Base-by-base conservation (phyloP, 2,329 filamentous ascomycete genomes). In the Rhinocladiella similis region DNA sequence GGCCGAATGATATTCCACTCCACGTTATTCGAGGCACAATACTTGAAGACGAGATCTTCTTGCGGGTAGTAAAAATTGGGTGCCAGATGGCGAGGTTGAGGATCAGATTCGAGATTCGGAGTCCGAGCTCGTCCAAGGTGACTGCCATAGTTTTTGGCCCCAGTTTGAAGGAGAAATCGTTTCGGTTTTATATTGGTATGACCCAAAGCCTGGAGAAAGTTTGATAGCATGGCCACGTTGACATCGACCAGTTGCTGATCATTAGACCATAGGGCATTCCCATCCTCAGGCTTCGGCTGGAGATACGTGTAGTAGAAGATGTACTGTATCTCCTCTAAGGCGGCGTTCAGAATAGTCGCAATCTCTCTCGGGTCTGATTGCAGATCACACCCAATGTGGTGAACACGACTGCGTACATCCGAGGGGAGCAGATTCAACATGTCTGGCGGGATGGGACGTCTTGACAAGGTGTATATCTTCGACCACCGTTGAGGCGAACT, bases 41-140 rank as follows among this genome's bases (percentile, higher is more conserved):
- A 82, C 1, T 68, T 63, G 47, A 65, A 71, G 1, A 83, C 71
- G 2, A 69, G 66, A 57, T 83, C 78, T 68, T 83, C 79, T 68
- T 83, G 80, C 0, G 72, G 66, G 60, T 81, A 83, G 71, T 83
- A 83, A 67, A 83, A 83, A 66, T 83, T 82, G 1, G 75, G 73
- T 54, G 77, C 75, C 0, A 78, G 68, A 45, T 62, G 61, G 3
- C 64, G 63, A 3, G 75, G 73, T 54, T 79, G 63, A 3, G 75
- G 73, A 55, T 79, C 76, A 6, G 70, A 70, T 63, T 83, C 80
- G 50, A 77, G 71, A 41, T 73, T 72, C 0, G 79, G 80, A 1
- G 70, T 69, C 1, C 70, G 64, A 0, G 71, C 61, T 0, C 76
- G 76, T 2, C 78, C 79, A 25, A 79, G 69, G 59, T 82, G 78